phyloP scores from a whole-genome alignment of 345 rosid species.

The Pugionium cornutum region DNA sequence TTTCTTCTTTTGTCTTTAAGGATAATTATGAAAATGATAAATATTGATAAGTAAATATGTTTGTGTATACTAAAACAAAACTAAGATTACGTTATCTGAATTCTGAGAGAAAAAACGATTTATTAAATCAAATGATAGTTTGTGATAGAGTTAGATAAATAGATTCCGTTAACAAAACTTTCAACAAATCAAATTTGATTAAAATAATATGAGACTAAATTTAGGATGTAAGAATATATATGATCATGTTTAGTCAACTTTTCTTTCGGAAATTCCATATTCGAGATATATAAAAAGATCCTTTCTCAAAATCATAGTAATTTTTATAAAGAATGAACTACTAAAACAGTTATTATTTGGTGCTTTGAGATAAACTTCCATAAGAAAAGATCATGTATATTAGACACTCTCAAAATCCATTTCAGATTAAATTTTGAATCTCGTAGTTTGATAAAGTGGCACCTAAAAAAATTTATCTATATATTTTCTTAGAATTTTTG shows the following conservation, averaged over 20 bases:
- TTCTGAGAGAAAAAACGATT: not conserved
- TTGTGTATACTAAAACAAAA: not conserved
- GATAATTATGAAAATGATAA: constrained; percentile 15
- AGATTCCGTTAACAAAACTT: not conserved
- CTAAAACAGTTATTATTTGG: not conserved
- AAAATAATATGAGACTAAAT: not conserved
- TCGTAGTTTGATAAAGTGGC: not conserved
- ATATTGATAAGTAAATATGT: not conserved
- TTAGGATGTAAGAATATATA: not conserved
- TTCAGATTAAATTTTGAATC: not conserved
- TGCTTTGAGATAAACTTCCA: not conserved
- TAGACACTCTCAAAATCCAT: too few relatives aligned
- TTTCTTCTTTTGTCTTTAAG: constrained; percentile 29
- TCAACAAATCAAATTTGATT: not conserved
- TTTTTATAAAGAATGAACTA: not conserved
- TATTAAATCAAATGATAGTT: not conserved
- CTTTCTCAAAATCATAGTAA: not conserved
- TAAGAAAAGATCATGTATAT: not conserved
- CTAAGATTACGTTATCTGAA: constrained; percentile 9
- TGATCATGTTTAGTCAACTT: not conserved
- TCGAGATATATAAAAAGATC: not conserved
- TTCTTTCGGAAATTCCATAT: not conserved
- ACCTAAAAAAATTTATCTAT: too few relatives aligned
- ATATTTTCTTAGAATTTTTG: too few relatives aligned
- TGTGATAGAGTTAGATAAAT: not conserved